phyloP scores from a whole-genome alignment of 768 basidiomycete species.

The Lactifluus piperatus region DNA sequence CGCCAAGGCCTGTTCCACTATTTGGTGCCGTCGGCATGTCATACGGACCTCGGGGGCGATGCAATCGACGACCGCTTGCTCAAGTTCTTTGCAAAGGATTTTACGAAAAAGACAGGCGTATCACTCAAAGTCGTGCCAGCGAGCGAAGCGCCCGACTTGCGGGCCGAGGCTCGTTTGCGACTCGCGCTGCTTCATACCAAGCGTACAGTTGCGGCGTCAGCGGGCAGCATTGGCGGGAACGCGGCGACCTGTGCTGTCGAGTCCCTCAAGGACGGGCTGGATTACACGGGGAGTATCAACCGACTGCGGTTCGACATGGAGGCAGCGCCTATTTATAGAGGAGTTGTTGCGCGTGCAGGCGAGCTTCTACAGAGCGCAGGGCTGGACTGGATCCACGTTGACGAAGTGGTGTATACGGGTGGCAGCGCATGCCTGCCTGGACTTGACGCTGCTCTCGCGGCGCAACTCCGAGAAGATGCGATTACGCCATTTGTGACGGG shows the following conservation, averaged over 20 bases:
- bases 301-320: slow-evolving; percentile 39
- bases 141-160: slow-evolving; percentile 51
- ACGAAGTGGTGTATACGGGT: slow-evolving; percentile 76
- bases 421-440: slow-evolving; percentile 70
- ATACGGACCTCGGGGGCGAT: slow-evolving; percentile 49
- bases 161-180: slow-evolving; percentile 88
- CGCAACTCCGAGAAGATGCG: slow-evolving; percentile 53
- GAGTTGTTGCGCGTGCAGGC: slow-evolving; percentile 42
- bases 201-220: slow-evolving; percentile 79
- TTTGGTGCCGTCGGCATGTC: slow-evolving; percentile 40
- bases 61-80: slow-evolving; percentile 76
- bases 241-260: slow-evolving; percentile 91
- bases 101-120: slow-evolving; percentile 90
- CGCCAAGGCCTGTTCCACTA: slow-evolving; percentile 66
- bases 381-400: slow-evolving; percentile 58
- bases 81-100: slow-evolving; percentile 90
- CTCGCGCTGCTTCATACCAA: slow-evolving; percentile 94
- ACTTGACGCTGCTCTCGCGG: slow-evolving; percentile 48
- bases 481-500: slow-evolving; percentile 58
- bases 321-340: slow-evolving; percentile 49
- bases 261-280: slow-evolving; percentile 87
- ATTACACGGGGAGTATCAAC: slow-evolving; percentile 70
- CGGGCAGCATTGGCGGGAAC: slow-evolving; percentile 32
- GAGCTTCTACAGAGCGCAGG: slow-evolving; percentile 43
- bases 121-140: slow-evolving; percentile 57